Evolutionary conservation across 345 rosid species (phyloP).

Genomic region (Hibiscus mutabilis): DNA sequence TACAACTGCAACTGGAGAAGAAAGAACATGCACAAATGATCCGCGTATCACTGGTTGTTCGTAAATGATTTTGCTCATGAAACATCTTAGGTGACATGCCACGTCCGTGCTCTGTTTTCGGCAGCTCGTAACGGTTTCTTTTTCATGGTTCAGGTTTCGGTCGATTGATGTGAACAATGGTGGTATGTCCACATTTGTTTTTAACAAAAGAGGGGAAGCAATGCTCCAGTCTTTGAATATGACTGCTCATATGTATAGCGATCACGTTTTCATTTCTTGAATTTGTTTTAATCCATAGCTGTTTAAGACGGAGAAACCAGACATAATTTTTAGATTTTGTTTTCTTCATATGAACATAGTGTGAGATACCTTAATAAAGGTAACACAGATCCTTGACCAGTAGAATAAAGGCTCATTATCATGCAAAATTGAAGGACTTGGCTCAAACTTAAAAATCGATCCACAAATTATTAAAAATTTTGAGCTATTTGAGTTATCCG

Average conservation of each 20-base stretch:
- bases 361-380: background rate
- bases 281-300: background rate
- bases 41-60: background rate
- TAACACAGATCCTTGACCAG: background rate
- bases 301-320: background rate
- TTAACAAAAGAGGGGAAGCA: constrained; percentile 55
- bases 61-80: background rate
- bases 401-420: background rate
- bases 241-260: constrained; percentile 55
- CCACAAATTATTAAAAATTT: no score
- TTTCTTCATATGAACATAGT: background rate
- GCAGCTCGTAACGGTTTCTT: background rate
- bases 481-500: no score
- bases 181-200: constrained; percentile 38
- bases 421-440: no score
- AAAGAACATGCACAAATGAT: background rate
- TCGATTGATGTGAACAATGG: constrained; percentile 55
- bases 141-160: constrained; percentile 38
- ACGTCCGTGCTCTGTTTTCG: background rate
- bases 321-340: background rate
- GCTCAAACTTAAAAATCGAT: no score
- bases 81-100: background rate
- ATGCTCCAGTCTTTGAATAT: constrained; percentile 54
- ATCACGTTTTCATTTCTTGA: constrained; percentile 31
- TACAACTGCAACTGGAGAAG: background rate